These are phyloP conservation scores for Bassia scoparia DNA, from an alignment of 148 eudicot species.

Conservation along the genomic window DNA sequence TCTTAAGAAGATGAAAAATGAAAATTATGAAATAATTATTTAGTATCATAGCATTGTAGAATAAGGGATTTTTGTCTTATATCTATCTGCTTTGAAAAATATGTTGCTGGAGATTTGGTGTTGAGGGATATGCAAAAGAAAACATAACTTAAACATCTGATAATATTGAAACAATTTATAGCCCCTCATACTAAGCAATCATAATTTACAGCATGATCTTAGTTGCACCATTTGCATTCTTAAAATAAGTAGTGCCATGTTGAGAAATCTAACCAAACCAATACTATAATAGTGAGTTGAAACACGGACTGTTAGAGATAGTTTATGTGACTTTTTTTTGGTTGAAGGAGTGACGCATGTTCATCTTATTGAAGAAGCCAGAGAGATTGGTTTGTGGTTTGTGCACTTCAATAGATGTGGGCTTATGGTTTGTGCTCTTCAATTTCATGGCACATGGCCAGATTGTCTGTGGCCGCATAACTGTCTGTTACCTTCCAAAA, in stretches of 20 bases:
- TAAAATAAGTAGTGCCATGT: background rate
- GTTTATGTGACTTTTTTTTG: background rate
- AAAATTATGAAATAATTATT: no score
- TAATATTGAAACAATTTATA: no score
- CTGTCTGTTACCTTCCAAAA: no score
- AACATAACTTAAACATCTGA: background rate
- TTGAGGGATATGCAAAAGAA: background rate
- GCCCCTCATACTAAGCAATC: no score
- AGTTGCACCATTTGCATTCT: background rate
- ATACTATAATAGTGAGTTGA: background rate
- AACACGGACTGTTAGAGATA: background rate
- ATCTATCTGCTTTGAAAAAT: background rate
- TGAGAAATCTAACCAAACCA: background rate
- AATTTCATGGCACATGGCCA: background rate
- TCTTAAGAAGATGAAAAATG: background rate
- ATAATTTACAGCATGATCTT: background rate
- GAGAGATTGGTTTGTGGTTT: background rate
- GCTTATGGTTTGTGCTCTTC: background rate
- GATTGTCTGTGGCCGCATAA: background rate
- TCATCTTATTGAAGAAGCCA: background rate
- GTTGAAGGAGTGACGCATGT: background rate
- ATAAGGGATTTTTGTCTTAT: background rate
- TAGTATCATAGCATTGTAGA: background rate
- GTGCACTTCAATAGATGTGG: background rate
- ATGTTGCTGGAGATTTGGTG: background rate